These are phyloP conservation scores for Misopates orontium DNA, from an alignment of 257 asterid genomes.

Conservation along the genomic window DNA sequence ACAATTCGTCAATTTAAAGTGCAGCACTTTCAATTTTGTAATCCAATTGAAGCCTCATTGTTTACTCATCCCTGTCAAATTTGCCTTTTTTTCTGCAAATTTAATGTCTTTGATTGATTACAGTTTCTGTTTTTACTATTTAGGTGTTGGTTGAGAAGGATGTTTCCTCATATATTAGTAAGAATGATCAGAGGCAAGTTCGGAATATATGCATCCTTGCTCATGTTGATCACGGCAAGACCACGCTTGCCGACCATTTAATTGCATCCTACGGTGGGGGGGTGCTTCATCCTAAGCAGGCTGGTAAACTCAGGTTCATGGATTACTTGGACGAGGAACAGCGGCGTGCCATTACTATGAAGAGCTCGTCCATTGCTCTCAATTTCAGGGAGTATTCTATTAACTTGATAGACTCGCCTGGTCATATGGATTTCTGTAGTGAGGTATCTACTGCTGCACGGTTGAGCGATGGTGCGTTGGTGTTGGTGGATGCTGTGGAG, in stretches of 20 bases:
- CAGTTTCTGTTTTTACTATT: too few relatives aligned
- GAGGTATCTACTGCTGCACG: constrained; percentile 98
- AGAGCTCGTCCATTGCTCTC: constrained; percentile 85
- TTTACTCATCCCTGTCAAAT: too few relatives aligned
- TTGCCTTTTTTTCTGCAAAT: too few relatives aligned
- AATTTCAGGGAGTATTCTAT: constrained; percentile 51
- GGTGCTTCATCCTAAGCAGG: constrained; percentile 93
- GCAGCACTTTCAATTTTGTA: too few relatives aligned
- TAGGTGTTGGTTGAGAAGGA: constrained; percentile 15
- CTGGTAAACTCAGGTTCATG: constrained; percentile 92
- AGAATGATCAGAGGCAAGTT: constrained; percentile 31
- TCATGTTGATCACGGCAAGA: constrained; percentile 97
- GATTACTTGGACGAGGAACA: constrained; percentile 97
- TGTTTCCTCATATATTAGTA: not conserved
- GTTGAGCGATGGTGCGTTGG: constrained; percentile 90
- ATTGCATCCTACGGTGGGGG: constrained; percentile 94
- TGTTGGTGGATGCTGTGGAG: constrained; percentile 89
- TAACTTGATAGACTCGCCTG: constrained; percentile 91
- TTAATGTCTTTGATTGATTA: too few relatives aligned
- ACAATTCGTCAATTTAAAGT: too few relatives aligned
- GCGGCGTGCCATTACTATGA: constrained; percentile 96
- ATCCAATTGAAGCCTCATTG: too few relatives aligned
- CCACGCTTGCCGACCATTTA: constrained; percentile 89
- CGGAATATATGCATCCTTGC: constrained; percentile 95
- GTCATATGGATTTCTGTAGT: constrained; percentile 97